A percentile compares a stretch with the other conserved stretches of the same genome.
phyloP scores from a whole-genome alignment of 257 asterid species.

The Salvia rosmarinus region DNA sequence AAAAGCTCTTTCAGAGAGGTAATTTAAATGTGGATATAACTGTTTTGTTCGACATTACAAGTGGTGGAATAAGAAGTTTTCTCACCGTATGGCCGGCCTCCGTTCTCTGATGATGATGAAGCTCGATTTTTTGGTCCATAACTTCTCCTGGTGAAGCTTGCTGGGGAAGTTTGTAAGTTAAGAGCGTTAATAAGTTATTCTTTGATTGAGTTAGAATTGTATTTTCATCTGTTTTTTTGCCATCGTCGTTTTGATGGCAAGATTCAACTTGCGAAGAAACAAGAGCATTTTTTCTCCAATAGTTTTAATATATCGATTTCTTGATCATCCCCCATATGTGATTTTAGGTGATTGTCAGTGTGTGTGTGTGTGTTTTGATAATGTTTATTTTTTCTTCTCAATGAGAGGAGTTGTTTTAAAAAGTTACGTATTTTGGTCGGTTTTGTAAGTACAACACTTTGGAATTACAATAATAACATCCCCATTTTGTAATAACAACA shows the following conservation, averaged over 20 bases:
- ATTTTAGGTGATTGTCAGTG: not conserved
- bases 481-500: too few relatives aligned
- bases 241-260: slow-evolving; percentile 37
- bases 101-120: not conserved
- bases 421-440: not conserved
- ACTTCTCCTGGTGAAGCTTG: slow-evolving; percentile 39
- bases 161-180: slow-evolving; percentile 33
- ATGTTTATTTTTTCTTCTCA: not conserved
- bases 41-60: slow-evolving; percentile 26
- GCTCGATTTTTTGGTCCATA: slow-evolving; percentile 30
- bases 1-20: slow-evolving; percentile 11
- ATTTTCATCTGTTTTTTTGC: slow-evolving; percentile 32
- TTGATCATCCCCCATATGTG: not conserved
- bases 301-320: not conserved
- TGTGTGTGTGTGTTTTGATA: not conserved
- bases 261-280: slow-evolving; percentile 24
- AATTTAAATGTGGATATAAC: slow-evolving; percentile 20
- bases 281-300: slow-evolving; percentile 20
- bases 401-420: not conserved
- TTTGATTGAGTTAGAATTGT: slow-evolving; percentile 44
- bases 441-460: not conserved
- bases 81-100: slow-evolving; percentile 1
- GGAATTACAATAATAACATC: too few relatives aligned
- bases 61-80: slow-evolving; percentile 22
- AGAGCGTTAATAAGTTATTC: slow-evolving; percentile 39